Percentiles rank a stretch among this genome's conserved stretches.
Evolutionary conservation across 2,329 filamentous ascomycete genomes (phyloP).

Genomic region (Alternaria ventricosa): DNA sequence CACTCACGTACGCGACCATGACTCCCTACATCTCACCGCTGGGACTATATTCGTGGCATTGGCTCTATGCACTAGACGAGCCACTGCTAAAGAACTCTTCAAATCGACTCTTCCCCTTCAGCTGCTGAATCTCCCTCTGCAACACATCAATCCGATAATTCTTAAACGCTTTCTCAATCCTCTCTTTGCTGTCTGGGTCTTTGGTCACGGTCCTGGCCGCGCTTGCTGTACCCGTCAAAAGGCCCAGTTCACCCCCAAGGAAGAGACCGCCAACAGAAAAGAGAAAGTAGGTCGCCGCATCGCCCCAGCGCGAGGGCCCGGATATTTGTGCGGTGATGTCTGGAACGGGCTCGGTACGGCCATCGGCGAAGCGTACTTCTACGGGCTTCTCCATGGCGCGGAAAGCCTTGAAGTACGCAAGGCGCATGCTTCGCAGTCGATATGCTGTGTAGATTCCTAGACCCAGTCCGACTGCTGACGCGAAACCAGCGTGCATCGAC

Average conservation of each 20-base stretch:
- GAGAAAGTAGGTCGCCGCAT: constrained; percentile 68
- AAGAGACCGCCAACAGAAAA: constrained; percentile 68
- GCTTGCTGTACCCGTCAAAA: constrained; percentile 63
- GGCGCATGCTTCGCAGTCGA: constrained; percentile 62
- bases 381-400: constrained; percentile 67
- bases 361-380: constrained; percentile 67
- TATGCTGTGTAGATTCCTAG: constrained; percentile 63
- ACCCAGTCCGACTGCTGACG: constrained; percentile 65
- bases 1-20: background rate
- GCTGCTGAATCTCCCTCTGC: constrained; percentile 61
- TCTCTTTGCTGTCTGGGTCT: constrained; percentile 61
- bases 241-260: constrained; percentile 68
- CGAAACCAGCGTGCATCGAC: constrained; percentile 62
- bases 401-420: constrained; percentile 68
- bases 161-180: constrained; percentile 69
- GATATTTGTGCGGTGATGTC: constrained; percentile 65
- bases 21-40: background rate
- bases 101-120: constrained; percentile 56
- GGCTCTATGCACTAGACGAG: background rate
- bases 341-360: constrained; percentile 65
- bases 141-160: constrained; percentile 69
- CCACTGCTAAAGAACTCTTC: constrained; percentile 36
- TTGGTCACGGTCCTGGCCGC: constrained; percentile 61
- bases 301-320: constrained; percentile 62
- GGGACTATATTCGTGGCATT: background rate